phyloP scores from a whole-genome alignment of 202 grass and related monocot species.

The Cymbopogon flexuosus region DNA sequence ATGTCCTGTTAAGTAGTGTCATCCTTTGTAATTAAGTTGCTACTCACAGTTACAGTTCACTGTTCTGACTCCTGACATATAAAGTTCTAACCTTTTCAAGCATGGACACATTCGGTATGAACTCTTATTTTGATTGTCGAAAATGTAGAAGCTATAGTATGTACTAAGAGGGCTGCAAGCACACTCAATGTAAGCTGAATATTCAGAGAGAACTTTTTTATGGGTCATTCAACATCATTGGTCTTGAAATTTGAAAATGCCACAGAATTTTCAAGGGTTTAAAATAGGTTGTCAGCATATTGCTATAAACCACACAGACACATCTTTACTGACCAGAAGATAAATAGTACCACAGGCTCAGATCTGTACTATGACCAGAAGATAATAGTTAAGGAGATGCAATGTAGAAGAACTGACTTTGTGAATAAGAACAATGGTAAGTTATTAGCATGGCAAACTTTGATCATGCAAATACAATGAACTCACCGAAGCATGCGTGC shows the following conservation, averaged over 20 bases:
- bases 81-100: constrained; percentile 3
- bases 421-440: constrained; percentile 7
- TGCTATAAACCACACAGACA: not conserved
- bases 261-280: not conserved
- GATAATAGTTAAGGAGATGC: constrained; percentile 18
- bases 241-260: constrained; percentile 8
- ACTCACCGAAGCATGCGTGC: constrained; percentile 42
- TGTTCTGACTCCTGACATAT: constrained; percentile 2
- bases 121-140: not conserved
- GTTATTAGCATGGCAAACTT: not conserved
- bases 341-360: not conserved
- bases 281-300: not conserved
- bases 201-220: not conserved
- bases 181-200: not conserved
- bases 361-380: not conserved
- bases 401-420: constrained; percentile 8
- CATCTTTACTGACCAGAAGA: not conserved
- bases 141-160: not conserved
- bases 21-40: constrained; percentile 16
- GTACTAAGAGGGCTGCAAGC: not conserved
- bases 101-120: not conserved
- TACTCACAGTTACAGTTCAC: not conserved
- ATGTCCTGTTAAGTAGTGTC: not conserved
- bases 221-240: not conserved
- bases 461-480: constrained; percentile 25